These are phyloP conservation scores for Aphanomyces stellatus DNA, from an alignment of 352 stramenopile species.

Conservation along the genomic window DNA sequence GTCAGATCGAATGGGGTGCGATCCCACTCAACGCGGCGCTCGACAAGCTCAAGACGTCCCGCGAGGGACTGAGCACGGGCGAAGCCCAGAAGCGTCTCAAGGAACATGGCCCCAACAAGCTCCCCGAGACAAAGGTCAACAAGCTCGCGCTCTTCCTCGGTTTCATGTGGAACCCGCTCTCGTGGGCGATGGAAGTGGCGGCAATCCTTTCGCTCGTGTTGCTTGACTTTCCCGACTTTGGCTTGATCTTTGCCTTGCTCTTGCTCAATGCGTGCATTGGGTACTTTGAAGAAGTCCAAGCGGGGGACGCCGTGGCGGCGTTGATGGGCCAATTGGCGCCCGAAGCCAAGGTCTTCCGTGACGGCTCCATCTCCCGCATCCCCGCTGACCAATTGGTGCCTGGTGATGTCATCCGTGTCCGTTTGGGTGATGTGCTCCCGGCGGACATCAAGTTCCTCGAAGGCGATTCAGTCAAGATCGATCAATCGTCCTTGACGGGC, in stretches of 20 bases:
- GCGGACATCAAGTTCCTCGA: constrained; percentile 38
- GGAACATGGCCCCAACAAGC: constrained; percentile 22
- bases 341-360: constrained; percentile 32
- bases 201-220: constrained; percentile 22
- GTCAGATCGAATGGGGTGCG: constrained; percentile 34
- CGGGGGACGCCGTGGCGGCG: constrained; percentile 38
- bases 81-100: constrained; percentile 19
- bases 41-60: constrained; percentile 20
- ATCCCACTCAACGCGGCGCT: constrained; percentile 20
- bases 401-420: constrained; percentile 43
- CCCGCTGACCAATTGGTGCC: constrained; percentile 38
- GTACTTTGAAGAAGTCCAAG: constrained; percentile 36
- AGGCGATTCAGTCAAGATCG: constrained; percentile 42
- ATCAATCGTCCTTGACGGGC: constrained; percentile 56
- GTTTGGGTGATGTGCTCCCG: constrained; percentile 44
- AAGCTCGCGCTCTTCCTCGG: constrained; percentile 16
- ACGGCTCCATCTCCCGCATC: constrained; percentile 32
- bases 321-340: constrained; percentile 48
- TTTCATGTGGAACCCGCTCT: constrained; percentile 26
- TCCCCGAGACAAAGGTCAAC: constrained; percentile 19
- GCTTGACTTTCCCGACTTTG: constrained; percentile 23
- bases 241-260: constrained; percentile 18
- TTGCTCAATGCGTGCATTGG: constrained; percentile 25
- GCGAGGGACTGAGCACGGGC: constrained; percentile 18
- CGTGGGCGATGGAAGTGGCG: constrained; percentile 23